Base-by-base conservation (phyloP, 2,329 filamentous ascomycete species). In the Diaporthe velutina region DNA sequence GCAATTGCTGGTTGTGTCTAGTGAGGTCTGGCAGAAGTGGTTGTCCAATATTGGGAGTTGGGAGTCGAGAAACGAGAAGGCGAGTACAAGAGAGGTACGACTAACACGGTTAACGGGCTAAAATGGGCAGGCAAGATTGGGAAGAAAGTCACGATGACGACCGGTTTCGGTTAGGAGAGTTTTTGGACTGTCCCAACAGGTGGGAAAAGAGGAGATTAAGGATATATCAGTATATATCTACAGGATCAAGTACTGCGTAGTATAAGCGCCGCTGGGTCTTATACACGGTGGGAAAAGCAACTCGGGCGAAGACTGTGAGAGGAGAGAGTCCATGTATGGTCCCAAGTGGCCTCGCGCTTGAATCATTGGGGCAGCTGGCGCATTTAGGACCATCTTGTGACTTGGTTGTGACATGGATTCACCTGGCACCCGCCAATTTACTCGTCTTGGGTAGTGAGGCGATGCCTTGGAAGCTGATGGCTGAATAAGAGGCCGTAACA, bases 61-160 rank as follows among this genome's bases (percentile, higher is more conserved):
- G 40, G 54, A 28, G 30, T 42, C 35, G 30, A 33, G 19, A 50
- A 38, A 38, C 35, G 61, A 19, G 25, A 48, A 48, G 42, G 12
- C 28, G 35, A 48, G 45, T 8, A 48, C n/a, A 45, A 57, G 50
- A 57, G 66, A 74, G 57, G 66, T 64, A 74, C 71, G 73, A 74
- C 73, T 57, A 54, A 72, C 57, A 55, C 70, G 48, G 57, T 28
- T 25, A 60, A 52, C 64, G 58, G 40, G 30, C 66, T 52, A 35
- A n/a, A 42, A 50, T 48, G 66, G 72, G 73, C 73, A 60, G 66
- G 73, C 73, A 74, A 60, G 42, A 42, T 30, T n/a, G n/a, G 48
- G 50, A 54, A 6, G 57, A 54, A 48, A 64, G 55, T 55, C 61
- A 73, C 71, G 54, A 70, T 73, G 40, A 52, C 25, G 28, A 40